phyloP scores from a whole-genome alignment of 306 rosid species.

The Trichosanthes cucumerina region DNA sequence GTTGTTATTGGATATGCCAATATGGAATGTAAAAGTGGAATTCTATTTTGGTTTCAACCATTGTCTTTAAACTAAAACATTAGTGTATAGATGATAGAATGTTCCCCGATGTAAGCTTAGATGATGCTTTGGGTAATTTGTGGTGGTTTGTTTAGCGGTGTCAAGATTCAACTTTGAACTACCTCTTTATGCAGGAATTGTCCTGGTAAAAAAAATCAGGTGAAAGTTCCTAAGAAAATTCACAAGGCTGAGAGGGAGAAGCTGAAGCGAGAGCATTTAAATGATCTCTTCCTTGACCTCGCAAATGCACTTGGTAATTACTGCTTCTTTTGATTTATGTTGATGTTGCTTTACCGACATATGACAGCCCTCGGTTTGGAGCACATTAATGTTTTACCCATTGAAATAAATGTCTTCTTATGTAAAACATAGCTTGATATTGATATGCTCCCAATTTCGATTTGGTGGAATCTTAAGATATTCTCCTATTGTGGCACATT shows the following conservation, averaged over 20 bases:
- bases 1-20: background rate
- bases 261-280: conserved; percentile 80
- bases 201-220: conserved; percentile 33
- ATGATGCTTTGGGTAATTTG: background rate
- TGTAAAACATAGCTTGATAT: background rate
- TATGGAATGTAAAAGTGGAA: background rate
- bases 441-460: background rate
- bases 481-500: background rate
- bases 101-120: background rate
- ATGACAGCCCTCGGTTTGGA: background rate
- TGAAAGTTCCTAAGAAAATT: conserved; percentile 62
- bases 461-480: background rate
- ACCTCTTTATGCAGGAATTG: conserved; percentile 40
- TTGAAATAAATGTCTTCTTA: background rate
- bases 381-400: background rate
- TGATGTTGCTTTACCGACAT: background rate
- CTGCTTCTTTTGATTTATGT: background rate
- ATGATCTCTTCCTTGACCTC: conserved; percentile 76
- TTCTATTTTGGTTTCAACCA: background rate
- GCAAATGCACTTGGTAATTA: conserved; percentile 63
- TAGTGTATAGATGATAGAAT: background rate
- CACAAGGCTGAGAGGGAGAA: conserved; percentile 95
- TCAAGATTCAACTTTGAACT: background rate
- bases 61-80: background rate
- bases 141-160: background rate